A percentile compares a stretch with the other conserved stretches of the same genome.
Conservation (phyloP, 2,329 filamentous ascomycete genomes). For the Curvularia verruculosa region DNA sequence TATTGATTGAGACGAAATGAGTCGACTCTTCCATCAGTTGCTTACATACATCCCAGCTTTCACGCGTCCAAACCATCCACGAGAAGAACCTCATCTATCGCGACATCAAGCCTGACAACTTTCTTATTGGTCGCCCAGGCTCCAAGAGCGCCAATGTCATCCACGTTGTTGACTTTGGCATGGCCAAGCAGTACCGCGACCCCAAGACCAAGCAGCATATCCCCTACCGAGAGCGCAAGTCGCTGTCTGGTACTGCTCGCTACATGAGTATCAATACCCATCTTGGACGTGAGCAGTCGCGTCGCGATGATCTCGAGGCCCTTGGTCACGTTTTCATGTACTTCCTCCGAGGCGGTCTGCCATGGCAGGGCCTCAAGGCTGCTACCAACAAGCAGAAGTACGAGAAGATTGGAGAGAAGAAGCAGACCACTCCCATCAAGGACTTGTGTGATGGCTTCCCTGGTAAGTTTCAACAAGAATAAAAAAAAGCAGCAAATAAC, state of each 20-base stretch:
- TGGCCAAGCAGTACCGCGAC: conserved; percentile 99
- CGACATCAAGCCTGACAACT: conserved; percentile 99
- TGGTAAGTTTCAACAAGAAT: conserved; percentile 57
- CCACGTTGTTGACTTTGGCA: conserved; percentile 98
- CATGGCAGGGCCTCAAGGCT: conserved; percentile 72
- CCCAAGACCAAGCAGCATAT: conserved; percentile 99
- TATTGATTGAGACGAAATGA: conserved; percentile 18
- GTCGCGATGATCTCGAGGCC: conserved; percentile 93
- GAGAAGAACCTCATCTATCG: conserved; percentile 99
- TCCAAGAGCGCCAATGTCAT: conserved; percentile 98
- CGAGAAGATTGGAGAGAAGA: conserved; percentile 99
- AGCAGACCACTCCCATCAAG: conserved; percentile 96
- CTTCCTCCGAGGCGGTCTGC: conserved; percentile 68
- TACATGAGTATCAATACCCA: conserved; percentile 99
- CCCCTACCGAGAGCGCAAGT: conserved; percentile 95
- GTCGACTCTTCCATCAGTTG: neutral
- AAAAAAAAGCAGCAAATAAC: too few species aligned
- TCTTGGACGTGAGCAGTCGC: conserved; percentile 92
- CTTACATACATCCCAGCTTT: conserved; percentile 65
- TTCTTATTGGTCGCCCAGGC: conserved; percentile 89
- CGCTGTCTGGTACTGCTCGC: conserved; percentile 90
- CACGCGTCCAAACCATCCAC: conserved; percentile 91
- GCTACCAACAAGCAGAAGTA: conserved; percentile 94
- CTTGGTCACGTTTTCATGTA: conserved; percentile 74
- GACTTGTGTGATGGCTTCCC: conserved; percentile 96